Conservation (phyloP, 305 asterid genomes). For the Salvia sclarea region DNA sequence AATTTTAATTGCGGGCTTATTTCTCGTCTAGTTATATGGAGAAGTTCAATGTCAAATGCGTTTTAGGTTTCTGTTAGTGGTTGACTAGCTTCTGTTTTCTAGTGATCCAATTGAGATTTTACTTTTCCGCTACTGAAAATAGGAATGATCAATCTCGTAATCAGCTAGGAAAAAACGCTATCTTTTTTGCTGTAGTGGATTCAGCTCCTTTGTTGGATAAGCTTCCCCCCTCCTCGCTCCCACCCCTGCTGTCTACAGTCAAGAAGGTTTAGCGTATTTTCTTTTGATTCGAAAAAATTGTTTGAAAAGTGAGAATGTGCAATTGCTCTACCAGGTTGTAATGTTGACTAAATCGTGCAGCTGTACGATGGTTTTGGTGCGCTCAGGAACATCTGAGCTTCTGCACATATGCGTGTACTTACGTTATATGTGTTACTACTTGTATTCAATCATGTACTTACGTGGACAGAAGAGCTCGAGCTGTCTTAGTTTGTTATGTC, state of each 20-base stretch:
- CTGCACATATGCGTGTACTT: not conserved
- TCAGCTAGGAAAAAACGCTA: conserved; percentile 15
- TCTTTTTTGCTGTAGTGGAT: conserved; percentile 21
- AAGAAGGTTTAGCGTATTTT: not conserved
- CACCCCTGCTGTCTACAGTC: not conserved
- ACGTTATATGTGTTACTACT: conserved; percentile 1
- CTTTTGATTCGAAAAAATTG: conserved; percentile 18
- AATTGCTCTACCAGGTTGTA: conserved; percentile 3
- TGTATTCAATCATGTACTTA: conserved; percentile 7
- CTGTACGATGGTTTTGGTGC: conserved; percentile 18
- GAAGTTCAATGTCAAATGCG: conserved; percentile 1
- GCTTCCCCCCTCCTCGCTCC: not conserved
- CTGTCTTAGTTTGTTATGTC: not conserved
- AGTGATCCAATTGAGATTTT: conserved; percentile 26
- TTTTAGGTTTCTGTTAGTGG: conserved; percentile 25
- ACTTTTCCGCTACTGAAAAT: conserved; percentile 8
- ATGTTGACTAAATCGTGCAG: not conserved
- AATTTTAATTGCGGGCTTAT: conserved; percentile 20
- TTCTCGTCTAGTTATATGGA: conserved; percentile 16
- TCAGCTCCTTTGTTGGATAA: conserved; percentile 6
- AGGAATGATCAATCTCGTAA: conserved; percentile 24
- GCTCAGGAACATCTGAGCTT: conserved; percentile 8
- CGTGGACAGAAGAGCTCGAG: conserved; percentile 12
- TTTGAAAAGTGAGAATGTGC: conserved; percentile 1
- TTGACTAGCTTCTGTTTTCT: conserved; percentile 16